Conservation (phyloP, 225 moss, liverwort and hornwort species). For the Thuidium tamariscinum region DNA sequence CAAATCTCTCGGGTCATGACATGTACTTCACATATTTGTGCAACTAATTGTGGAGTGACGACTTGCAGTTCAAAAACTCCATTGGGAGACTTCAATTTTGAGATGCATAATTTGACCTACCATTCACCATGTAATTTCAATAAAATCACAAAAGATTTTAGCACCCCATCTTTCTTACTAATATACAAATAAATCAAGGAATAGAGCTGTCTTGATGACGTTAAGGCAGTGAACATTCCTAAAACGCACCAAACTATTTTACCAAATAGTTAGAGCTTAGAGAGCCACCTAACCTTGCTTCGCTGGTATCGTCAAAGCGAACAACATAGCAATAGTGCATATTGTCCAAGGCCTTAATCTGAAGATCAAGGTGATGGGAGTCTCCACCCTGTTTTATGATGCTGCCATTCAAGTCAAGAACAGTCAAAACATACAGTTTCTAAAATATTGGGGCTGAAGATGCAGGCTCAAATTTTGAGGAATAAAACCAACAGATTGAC, state of each 20-base stretch:
- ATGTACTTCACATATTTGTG: neutral
- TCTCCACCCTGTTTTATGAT: slow-evolving; percentile 26
- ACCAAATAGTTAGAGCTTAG: neutral
- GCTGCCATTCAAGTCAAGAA: slow-evolving; percentile 11
- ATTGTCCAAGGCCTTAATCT: slow-evolving; percentile 63
- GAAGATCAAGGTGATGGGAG: slow-evolving; percentile 16
- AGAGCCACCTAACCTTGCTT: slow-evolving; percentile 56
- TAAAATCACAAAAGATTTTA: neutral
- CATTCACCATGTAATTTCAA: neutral
- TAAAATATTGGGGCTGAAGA: neutral
- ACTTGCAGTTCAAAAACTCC: neutral
- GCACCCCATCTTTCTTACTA: neutral
- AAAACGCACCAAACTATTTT: neutral
- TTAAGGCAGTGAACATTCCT: neutral
- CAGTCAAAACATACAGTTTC: neutral
- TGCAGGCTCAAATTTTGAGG: neutral
- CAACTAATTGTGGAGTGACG: neutral
- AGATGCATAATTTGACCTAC: neutral
- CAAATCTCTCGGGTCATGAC: neutral
- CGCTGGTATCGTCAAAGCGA: slow-evolving; percentile 45
- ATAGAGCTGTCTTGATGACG: neutral
- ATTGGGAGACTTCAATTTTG: neutral
- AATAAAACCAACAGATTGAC: neutral
- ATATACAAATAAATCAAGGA: neutral
- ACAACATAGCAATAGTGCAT: slow-evolving; percentile 77